Percentiles rank a stretch among this genome's conserved stretches.
Conservation (phyloP, 371 early-diverging fungal species). For the Mucor lusitanicus region DNA sequence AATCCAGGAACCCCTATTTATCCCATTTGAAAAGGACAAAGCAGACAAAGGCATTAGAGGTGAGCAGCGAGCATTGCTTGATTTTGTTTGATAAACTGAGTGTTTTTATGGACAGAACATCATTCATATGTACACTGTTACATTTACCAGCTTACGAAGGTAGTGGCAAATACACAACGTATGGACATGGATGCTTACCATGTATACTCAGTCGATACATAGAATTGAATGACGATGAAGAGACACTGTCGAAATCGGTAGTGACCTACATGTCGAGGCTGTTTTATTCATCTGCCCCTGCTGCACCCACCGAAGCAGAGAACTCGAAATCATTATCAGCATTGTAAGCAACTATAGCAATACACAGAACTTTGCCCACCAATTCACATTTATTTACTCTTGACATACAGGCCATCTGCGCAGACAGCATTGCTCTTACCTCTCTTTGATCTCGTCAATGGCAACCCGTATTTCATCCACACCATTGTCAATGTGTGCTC, state of each 20-base stretch:
- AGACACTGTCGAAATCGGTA: slow-evolving; percentile 42
- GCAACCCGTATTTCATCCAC: slow-evolving; percentile 31
- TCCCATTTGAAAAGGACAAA: not conserved
- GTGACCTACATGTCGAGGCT: slow-evolving; percentile 52
- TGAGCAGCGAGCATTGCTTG: not conserved
- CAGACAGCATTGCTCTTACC: slow-evolving; percentile 46
- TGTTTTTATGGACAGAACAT: too few relatives aligned
- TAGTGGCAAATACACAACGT: slow-evolving; percentile 7
- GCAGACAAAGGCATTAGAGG: slow-evolving; percentile 22
- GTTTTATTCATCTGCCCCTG: slow-evolving; percentile 39
- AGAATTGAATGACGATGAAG: slow-evolving; percentile 51
- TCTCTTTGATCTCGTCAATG: slow-evolving; percentile 51
- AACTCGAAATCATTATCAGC: slow-evolving; percentile 34
- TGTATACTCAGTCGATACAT: slow-evolving; percentile 42
- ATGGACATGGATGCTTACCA: not conserved
- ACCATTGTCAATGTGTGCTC: slow-evolving; percentile 11
- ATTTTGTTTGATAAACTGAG: too few relatives aligned
- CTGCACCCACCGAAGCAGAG: slow-evolving; percentile 31
- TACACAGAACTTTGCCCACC: not conserved
- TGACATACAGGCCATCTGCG: slow-evolving; percentile 52
- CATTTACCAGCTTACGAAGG: slow-evolving; percentile 39
- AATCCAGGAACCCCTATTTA: slow-evolving; percentile 51
- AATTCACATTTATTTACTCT: not conserved
- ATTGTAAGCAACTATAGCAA: slow-evolving; percentile 28
- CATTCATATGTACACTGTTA: slow-evolving; percentile 26